Evolutionary conservation across 1,139 yeast genomes (phyloP), one percentile per base, ranked within the genome.

Genomic region (Suhomyces choctaworum): DNA sequence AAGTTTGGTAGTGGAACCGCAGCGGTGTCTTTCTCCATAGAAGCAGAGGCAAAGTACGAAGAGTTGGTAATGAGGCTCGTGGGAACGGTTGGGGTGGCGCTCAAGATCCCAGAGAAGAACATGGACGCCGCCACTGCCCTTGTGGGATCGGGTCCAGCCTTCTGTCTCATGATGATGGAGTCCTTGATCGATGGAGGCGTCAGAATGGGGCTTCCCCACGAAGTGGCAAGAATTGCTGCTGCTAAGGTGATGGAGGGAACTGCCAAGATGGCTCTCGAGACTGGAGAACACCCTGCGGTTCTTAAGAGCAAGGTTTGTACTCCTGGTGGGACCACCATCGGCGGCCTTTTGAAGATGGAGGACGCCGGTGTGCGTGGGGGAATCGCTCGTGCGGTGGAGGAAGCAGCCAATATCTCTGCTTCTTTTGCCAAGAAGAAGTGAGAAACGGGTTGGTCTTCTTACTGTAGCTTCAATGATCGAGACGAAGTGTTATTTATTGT

Each of bases 261-360:
- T n/a, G 94, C 95, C 16, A 81, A 80, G 62, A 87, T 92, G 96
- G 94, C 83, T 1, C 63, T 76, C 42, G 84, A 79, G 54, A 77
- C 88, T n/a, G 90, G 89, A 3, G 79, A 76, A 27, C 97, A 90
- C 54, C 98, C 98, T n/a, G 94, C 95, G 8, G 88, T 78, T 13
- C 73, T 92, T 58, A 85, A 87, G 56, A 82, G 86, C 58, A 84
- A 83, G 53, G 94, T 92, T 5, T 89, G 97, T 57, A 92, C 99
- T 0, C 99, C 99, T 12, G 98, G 95, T 22, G 99, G 99, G 24
- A 90, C 97, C 36, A 92, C 99, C 7, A 92, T 94, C 57, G 96
- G 96, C 4, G 99, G 99, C 1, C 70, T 94, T 44, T 75, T 90
- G 60, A 87, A 80, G 50, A 79, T 94, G 83, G 99, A 92, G 64